Base-by-base conservation (phyloP, 2,329 filamentous ascomycete species). In the Botryotinia convoluta region DNA sequence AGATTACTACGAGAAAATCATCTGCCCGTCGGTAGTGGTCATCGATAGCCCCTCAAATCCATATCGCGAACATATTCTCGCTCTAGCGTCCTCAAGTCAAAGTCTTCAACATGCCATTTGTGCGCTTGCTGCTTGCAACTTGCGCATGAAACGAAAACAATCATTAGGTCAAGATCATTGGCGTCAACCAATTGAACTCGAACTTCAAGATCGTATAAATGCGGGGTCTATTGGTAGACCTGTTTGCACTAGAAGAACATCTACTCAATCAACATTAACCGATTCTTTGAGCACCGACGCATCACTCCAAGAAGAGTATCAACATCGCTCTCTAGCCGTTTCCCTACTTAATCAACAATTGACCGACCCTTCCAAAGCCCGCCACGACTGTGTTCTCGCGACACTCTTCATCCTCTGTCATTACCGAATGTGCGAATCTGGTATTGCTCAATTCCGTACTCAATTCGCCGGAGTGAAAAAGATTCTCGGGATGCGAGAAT, bases 391-490 rank as follows among this genome's bases (percentile, higher is more conserved):
- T 0, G 93, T 96, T 7, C 86, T 98, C 44, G 95, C 94, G 4
- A 97, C 94, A 6, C 89, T 98, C 51, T 87, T 98, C 57, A 88
- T 98, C 14, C 86, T 98, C 5, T 97, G 94, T 81, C 90, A 98
- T 74, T 97, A 97, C 81, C 93, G 97, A 77, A 94, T 97, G 84
- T 96, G 94, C 75, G 95, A 98, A 82, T 96, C 93, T 1, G 95
- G 95, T 4, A 91, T 98, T 77, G 94, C 93, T 32, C 95, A 95
- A 79, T 98, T 98, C 83, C 93, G 94, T 77, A 96, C 93, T 0
- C 95, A 98, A 81, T 94, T 98, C 79, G 94, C 94, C 0, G 95
- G 95, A 0, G 94, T 98, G 57, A 95, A 94, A 83, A 97, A 97
- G 84, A 90, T 98, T 45, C 87, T 98, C 18, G 89, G 91, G 6